phyloP scores from a whole-genome alignment of 108 stramenopile species.

The Fragilaria crotonensis region DNA sequence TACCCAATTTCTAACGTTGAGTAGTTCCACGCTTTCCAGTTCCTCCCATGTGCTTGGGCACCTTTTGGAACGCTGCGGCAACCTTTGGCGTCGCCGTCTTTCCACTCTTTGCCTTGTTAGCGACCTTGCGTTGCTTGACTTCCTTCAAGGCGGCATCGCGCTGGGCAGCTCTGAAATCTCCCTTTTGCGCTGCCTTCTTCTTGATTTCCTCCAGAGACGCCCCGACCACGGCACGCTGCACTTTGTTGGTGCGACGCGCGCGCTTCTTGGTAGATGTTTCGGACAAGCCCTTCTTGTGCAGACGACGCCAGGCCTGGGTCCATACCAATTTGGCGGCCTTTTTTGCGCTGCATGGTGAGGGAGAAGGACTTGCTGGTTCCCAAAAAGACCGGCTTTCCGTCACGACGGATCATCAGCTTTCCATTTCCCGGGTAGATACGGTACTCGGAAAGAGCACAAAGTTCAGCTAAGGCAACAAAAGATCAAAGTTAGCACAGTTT shows the following conservation, averaged over 20 bases:
- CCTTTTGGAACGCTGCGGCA: conserved; percentile 43
- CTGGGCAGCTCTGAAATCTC: conserved; percentile 64
- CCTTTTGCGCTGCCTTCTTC: conserved; percentile 89
- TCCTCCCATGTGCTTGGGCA: conserved; percentile 65
- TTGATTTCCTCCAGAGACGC: conserved; percentile 94
- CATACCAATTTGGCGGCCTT: conserved; percentile 99
- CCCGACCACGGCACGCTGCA: conserved; percentile 96
- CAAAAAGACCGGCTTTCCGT: conserved; percentile 95
- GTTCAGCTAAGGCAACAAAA: conserved; percentile 58
- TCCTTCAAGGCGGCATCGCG: conserved; percentile 87
- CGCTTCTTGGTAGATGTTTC: conserved; percentile 90
- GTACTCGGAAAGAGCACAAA: conserved; percentile 99
- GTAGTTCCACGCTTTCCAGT: conserved; percentile 34
- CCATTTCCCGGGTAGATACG: conserved; percentile 99
- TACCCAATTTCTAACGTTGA: conserved; percentile 47
- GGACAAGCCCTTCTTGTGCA: conserved; percentile 97
- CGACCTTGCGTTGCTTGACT: conserved; percentile 81
- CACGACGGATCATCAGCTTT: conserved; percentile 96
- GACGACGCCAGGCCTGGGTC: conserved; percentile 99
- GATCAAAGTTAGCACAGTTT: conserved; percentile 1
- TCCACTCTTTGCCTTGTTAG: conserved; percentile 68
- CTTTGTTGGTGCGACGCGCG: conserved; percentile 86
- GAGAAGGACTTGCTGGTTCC: conserved; percentile 92
- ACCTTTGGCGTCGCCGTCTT: neutral
- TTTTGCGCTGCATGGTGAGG: conserved; percentile 93